phyloP scores from a whole-genome alignment of 768 basidiomycete genomes.

The Agaricus sinodeliciosus region DNA sequence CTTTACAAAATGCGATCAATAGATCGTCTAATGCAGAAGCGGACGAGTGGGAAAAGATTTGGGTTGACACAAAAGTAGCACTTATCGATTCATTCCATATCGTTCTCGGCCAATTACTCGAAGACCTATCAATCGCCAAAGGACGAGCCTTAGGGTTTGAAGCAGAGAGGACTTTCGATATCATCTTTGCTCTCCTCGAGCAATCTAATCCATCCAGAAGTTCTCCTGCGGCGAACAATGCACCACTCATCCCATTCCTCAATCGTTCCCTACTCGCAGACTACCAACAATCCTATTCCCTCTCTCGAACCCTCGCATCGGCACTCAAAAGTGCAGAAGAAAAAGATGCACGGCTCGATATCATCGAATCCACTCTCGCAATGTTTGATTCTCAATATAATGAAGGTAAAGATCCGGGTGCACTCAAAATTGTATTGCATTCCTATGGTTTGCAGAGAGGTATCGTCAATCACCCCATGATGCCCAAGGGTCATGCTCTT shows the following conservation, averaged over 20 bases:
- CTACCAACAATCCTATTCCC: constrained; percentile 62
- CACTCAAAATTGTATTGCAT: constrained; percentile 55
- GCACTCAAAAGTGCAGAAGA: constrained; percentile 38
- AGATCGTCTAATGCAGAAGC: constrained; percentile 21
- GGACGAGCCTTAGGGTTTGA: constrained; percentile 37
- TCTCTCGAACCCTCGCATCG: constrained; percentile 42
- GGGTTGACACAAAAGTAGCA: constrained; percentile 68
- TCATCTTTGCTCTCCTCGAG: constrained; percentile 54
- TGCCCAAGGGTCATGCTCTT: neutral
- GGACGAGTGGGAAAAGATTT: constrained; percentile 66
- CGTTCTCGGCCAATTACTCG: constrained; percentile 42
- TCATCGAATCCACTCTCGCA: constrained; percentile 46
- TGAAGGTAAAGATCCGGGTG: constrained; percentile 39
- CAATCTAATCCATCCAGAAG: constrained; percentile 28
- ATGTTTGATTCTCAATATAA: constrained; percentile 24
- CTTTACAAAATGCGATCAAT: constrained; percentile 20
- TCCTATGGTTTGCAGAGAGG: constrained; percentile 46
- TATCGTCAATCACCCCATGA: constrained; percentile 22
- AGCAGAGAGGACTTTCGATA: constrained; percentile 48
- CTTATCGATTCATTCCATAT: constrained; percentile 66
- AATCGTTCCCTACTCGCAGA: constrained; percentile 63
- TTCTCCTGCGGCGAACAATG: constrained; percentile 12
- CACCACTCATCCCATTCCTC: constrained; percentile 47
- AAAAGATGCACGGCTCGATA: constrained; percentile 52
- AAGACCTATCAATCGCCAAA: constrained; percentile 36